A percentile compares a stretch with the other conserved stretches of the same genome.
These are phyloP conservation scores for Fusarium acutatum DNA, from an alignment of 2,329 filamentous ascomycete species.

Conservation along the genomic window DNA sequence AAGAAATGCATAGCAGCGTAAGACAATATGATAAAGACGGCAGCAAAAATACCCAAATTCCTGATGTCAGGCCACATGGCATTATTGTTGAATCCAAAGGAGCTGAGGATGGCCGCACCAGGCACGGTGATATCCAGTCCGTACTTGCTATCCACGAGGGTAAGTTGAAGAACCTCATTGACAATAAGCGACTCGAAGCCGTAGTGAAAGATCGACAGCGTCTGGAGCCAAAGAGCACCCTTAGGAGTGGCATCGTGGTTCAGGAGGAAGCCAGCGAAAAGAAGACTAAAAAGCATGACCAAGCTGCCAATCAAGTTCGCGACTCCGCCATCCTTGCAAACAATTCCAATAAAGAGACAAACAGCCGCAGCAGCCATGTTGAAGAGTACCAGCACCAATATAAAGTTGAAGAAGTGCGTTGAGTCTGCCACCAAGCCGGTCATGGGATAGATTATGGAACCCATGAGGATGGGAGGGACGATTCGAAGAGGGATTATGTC, in stretches of 20 bases:
- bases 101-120: conserved; percentile 90
- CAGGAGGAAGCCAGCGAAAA: conserved; percentile 92
- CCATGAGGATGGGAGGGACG: conserved; percentile 93
- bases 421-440: conserved; percentile 86
- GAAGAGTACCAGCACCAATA: conserved; percentile 92
- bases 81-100: conserved; percentile 91
- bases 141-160: conserved; percentile 92
- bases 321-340: conserved; percentile 90
- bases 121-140: conserved; percentile 96
- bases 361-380: conserved; percentile 94
- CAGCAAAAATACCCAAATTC: conserved; percentile 83
- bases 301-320: conserved; percentile 93
- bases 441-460: conserved; percentile 97
- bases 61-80: conserved; percentile 87
- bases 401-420: conserved; percentile 87
- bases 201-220: conserved; percentile 96
- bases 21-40: conserved; percentile 84
- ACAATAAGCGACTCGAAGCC: conserved; percentile 96
- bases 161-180: conserved; percentile 92
- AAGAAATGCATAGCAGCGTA: conserved; percentile 94
- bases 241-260: conserved; percentile 94
- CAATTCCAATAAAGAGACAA: conserved; percentile 94
- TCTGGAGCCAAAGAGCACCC: conserved; percentile 88
- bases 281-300: conserved; percentile 95
- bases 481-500: conserved; percentile 95